Base-by-base conservation (phyloP, 2,329 filamentous ascomycete genomes). In the Stylonectria norvegica region DNA sequence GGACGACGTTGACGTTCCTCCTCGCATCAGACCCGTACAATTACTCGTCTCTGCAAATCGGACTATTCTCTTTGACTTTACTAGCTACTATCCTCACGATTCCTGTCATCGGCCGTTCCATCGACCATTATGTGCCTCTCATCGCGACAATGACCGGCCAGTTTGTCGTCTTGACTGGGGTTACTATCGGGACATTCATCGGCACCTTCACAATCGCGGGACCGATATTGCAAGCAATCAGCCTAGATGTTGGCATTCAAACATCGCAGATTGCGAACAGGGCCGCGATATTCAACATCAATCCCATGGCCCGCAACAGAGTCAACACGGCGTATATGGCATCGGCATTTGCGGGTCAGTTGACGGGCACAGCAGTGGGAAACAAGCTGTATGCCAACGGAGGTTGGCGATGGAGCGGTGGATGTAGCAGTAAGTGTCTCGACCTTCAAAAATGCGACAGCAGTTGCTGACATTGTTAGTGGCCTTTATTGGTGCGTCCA, bases 311-410 rank as follows among this genome's bases (percentile, higher is more conserved):
- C 0, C 67, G 85, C 4, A 93, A 89, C 62, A 66, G 87, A 4
- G 76, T 91, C 17, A 93, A 93, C 58, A 89, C 86, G 0, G 85
- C 82, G 1, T 93, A 89, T 56, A 93, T 91, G 87, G 73, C 89
- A 0, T 73, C 75, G 6, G 80, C 78, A 0, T 91, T 91, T 55
- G 79, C 76, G 19, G 87, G 87, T 0, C 87, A 93, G 66, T 52
- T 93, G 33, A 82, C 81, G 2, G 86, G 86, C 0, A 83, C 81
- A 0, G 71, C 76, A 2, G 76, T 78, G 4, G 77, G 78, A 0
- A 78, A 76, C 46, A 62, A 68, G 14, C 56, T 78, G 2, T 78
- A 75, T 41, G 72, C 73, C 0, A 53, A 65, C 20, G 73, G 74
- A 2, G 75, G 75, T 0, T 78, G 74, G 74, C 63, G 57, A 6